Base-by-base conservation (phyloP, 2,329 filamentous ascomycete genomes). In the Cladophialophora bantiana region DNA sequence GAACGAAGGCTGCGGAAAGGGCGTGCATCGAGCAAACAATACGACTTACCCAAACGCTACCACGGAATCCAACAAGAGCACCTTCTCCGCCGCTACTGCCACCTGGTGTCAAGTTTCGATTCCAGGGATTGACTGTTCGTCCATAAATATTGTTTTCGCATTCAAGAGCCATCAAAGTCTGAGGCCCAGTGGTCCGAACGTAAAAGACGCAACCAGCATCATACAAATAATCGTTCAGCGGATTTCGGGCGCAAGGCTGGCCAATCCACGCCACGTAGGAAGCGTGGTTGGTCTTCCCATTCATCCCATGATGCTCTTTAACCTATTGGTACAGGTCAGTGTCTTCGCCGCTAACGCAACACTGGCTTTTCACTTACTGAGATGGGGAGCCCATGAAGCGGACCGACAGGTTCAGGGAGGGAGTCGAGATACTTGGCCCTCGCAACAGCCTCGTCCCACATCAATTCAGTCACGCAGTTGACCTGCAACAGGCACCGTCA, bases 301-400 rank as follows among this genome's bases (percentile, higher is more conserved):
- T 71, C 65, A 77, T 71, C 3, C 53, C 40, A 52, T 65, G 62
- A 34, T 70, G 79, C 67, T 83, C 82, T 68, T 83, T 83, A n/a
- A 83, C 74, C 62, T 76, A 26, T 26, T 48, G n/a, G 40, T 3
- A 13, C 10, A 12, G 40, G 13, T 36, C 32, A 52, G 18, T 10
- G 12, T 15, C 7, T 32, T 6, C 26, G 20, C 31, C 12, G 32
- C 15, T 1, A 18, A 34, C 34, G 2, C 40, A 5, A 6, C 15
- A 2, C 45, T 12, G 20, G 20, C 10, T 26, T 31, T 31, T 15
- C 12, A 64, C 61, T 64, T 34, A 67, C 68, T 57, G 79, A 87
- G 50, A 89, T 77, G 2, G 87, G 87, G 1, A 89, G 78, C 2
- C 88, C 88, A 71, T 90, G 88, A 0, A 90, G 79, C 1, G 87